A percentile compares a stretch with the other conserved stretches of the same genome.
Evolutionary conservation across 2,329 filamentous ascomycete species (phyloP).

Genomic region (Biscogniauxia sp.): DNA sequence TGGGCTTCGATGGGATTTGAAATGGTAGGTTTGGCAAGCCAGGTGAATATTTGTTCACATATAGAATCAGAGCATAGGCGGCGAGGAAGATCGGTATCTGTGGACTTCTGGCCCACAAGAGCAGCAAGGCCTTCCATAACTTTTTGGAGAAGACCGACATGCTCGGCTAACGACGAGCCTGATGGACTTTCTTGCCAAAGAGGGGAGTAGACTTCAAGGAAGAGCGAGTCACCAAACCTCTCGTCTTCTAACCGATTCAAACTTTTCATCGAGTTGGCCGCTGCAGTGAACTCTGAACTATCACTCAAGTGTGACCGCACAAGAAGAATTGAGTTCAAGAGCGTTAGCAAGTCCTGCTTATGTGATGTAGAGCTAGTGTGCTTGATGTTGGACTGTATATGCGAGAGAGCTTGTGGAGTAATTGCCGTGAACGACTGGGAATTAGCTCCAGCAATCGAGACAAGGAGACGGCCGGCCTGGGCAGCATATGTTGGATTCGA

Average conservation of each 20-base stretch:
- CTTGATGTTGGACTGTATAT: constrained; percentile 48
- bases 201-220: constrained; percentile 26
- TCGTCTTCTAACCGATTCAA: constrained; percentile 24
- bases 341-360: constrained; percentile 49
- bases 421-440: constrained; percentile 47
- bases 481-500: constrained; percentile 52
- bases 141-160: constrained; percentile 25
- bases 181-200: constrained; percentile 24
- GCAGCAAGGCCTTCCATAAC: constrained; percentile 29
- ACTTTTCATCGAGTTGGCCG: neutral
- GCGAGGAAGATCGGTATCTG: constrained; percentile 6
- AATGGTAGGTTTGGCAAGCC: constrained; percentile 27
- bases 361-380: constrained; percentile 50
- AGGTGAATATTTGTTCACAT: constrained; percentile 25
- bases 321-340: constrained; percentile 48
- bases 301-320: constrained; percentile 25
- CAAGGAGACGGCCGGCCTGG: constrained; percentile 50
- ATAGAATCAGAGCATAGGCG: constrained; percentile 29
- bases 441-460: constrained; percentile 49
- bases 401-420: constrained; percentile 45
- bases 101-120: constrained; percentile 27
- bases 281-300: constrained; percentile 7
- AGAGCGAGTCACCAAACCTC: constrained; percentile 31
- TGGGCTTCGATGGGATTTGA: constrained; percentile 23
- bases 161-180: constrained; percentile 16